Evolutionary conservation across 2,329 filamentous ascomycete genomes (phyloP), one percentile per base, ranked within the genome.

Genomic region (Diaporthe citrichinensis): DNA sequence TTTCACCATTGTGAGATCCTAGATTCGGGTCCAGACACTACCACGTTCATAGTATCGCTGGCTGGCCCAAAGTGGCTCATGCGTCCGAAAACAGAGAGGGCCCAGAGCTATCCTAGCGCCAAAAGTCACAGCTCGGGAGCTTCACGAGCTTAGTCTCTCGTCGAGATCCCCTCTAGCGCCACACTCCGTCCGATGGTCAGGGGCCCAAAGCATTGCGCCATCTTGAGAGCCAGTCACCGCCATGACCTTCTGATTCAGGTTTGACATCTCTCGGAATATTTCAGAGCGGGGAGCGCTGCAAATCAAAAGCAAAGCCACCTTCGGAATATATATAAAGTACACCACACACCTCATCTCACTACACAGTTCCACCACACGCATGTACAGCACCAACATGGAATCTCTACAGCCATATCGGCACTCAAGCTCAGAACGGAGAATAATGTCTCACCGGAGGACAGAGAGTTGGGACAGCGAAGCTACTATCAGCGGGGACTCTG

Each of bases 391-490:
- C 25, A 49, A 49, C 23, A 39, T 62, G 53, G 49, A 44, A 3
- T 23, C 53, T 17, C 41, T 25, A 57, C 59, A 49, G 23, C 44
- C 59, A 31, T 61, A 46, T 9, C 25, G 14, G 2, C 39, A 57
- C 39, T n/a, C 44, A 23, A 44, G 41, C 17, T 34, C 55, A 25
- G 55, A 51, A 36, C 67, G 25, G 20, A 72, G 34, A 10, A 23
- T 28, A 49, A 36, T n/a, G 61, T 39, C 31, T n/a, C 71, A 55
- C 31, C 46, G 41, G 10, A 73, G 73, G 39, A 67, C 71, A 7
- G 57, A 34, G 9, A 77, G 73, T 23, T 65, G 69, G 68, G 67
- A 59, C n/a, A 76, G 75, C 31, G 73, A 73, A n/a, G 69, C 67
- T 23, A 75, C 69, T 15, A 28, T 73, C 28, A 55, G 28, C 10